Evolutionary conservation across 345 rosid species (phyloP).

Genomic region (Eutrema japonicum): DNA sequence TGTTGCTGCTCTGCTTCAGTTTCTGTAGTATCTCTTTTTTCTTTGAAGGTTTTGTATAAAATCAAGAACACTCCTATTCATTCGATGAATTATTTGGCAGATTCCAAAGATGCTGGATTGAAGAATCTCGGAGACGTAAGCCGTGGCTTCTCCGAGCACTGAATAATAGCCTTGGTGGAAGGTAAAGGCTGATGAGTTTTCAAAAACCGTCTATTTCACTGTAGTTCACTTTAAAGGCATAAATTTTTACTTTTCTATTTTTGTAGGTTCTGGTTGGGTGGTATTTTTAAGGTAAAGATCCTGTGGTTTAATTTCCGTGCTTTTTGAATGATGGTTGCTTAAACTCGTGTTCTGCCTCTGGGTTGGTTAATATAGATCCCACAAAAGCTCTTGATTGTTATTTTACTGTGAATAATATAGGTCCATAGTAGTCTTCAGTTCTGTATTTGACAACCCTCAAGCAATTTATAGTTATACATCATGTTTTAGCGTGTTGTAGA

Average conservation of each 20-base stretch:
- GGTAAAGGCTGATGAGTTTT: slow-evolving; percentile 49
- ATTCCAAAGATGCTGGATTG: slow-evolving; percentile 76
- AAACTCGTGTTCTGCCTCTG: slow-evolving; percentile 11
- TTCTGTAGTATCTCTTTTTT: slow-evolving; percentile 8
- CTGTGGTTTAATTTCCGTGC: no score
- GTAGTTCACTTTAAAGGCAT: not conserved
- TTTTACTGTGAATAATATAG: slow-evolving; percentile 5
- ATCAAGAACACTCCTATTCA: slow-evolving; percentile 23
- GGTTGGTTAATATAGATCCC: slow-evolving; percentile 16
- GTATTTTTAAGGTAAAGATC: slow-evolving; percentile 73
- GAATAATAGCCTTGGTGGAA: slow-evolving; percentile 79
- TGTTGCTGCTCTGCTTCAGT: slow-evolving; percentile 28
- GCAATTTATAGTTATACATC: slow-evolving; percentile 31
- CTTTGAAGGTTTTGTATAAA: not conserved
- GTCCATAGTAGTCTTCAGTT: slow-evolving; percentile 26
- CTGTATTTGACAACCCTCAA: slow-evolving; percentile 34
- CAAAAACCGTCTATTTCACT: not conserved
- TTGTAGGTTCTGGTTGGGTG: slow-evolving; percentile 89
- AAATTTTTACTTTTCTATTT: not conserved
- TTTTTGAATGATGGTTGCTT: no score
- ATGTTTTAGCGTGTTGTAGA: slow-evolving; percentile 57
- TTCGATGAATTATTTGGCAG: slow-evolving; percentile 45
- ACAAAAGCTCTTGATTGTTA: slow-evolving; percentile 18
- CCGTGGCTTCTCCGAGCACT: slow-evolving; percentile 95
- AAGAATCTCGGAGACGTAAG: slow-evolving; percentile 63